phyloP scores from a whole-genome alignment of 2,329 filamentous ascomycete species.

The Fonsecaea multimorphosa region DNA sequence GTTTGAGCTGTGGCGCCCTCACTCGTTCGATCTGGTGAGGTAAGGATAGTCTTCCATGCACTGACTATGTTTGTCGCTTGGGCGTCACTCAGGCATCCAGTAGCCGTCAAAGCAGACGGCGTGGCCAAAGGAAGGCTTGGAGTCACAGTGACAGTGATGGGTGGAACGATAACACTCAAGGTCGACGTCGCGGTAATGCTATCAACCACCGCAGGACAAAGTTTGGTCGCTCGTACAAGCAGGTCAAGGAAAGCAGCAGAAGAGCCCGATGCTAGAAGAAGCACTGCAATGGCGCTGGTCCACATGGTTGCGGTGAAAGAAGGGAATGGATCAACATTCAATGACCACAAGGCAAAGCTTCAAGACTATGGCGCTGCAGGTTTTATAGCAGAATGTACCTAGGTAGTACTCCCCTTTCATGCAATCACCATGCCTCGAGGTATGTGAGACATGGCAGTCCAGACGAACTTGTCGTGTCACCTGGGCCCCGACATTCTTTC shows the following conservation, averaged over 20 bases:
- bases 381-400: not conserved
- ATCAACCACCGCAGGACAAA: conserved; percentile 8
- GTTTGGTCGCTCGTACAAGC: conserved; percentile 8
- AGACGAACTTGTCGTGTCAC: conserved; percentile 11
- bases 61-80: conserved; percentile 25
- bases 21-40: conserved; percentile 20
- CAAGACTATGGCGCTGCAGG: not conserved
- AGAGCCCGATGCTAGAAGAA: conserved; percentile 4
- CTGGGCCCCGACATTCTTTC: conserved; percentile 8
- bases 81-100: conserved; percentile 18
- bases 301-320: not conserved
- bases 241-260: conserved; percentile 14
- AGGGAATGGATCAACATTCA: not conserved
- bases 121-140: not conserved
- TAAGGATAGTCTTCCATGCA: conserved; percentile 29
- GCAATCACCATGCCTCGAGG: not conserved
- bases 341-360: not conserved
- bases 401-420: not conserved
- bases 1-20: conserved; percentile 18
- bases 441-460: conserved; percentile 15
- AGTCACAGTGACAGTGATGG: conserved; percentile 3
- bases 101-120: not conserved
- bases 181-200: conserved; percentile 9
- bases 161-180: not conserved
- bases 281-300: not conserved